Conservation (phyloP, 2,329 filamentous ascomycete genomes). For the Aureobasidium zeae region DNA sequence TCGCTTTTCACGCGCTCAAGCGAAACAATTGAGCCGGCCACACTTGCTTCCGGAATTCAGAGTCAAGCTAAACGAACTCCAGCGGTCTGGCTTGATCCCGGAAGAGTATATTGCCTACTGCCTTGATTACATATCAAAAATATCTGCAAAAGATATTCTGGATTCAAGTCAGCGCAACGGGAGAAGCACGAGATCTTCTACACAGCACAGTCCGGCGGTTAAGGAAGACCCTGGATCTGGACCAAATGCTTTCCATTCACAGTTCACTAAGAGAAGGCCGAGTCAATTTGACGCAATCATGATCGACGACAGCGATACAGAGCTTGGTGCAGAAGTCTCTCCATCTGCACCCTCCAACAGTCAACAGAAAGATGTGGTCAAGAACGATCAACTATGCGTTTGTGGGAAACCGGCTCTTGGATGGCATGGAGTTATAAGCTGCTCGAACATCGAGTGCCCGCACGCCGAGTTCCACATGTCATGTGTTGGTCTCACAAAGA, state of each 20-base stretch:
- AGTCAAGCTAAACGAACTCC: slow-evolving; percentile 28
- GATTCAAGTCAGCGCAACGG: background rate
- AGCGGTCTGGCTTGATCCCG: slow-evolving; percentile 25
- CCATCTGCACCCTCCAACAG: background rate
- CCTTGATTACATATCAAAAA: background rate
- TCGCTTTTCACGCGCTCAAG: slow-evolving; percentile 30
- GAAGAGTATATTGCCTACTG: slow-evolving; percentile 19
- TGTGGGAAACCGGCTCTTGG: slow-evolving; percentile 18
- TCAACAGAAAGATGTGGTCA: background rate
- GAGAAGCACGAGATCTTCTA: background rate
- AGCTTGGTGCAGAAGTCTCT: slow-evolving; percentile 8
- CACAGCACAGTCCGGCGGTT: background rate
- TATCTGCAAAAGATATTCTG: no score
- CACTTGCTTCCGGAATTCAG: slow-evolving; percentile 24
- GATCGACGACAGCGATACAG: slow-evolving; percentile 8
- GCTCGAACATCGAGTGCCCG: slow-evolving; percentile 20
- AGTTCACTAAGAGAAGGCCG: background rate
- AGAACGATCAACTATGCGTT: slow-evolving; percentile 15
- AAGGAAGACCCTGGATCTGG: background rate
- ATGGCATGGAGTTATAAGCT: slow-evolving; percentile 18
- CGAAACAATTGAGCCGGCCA: slow-evolving; percentile 19
- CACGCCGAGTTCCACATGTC: slow-evolving; percentile 21
- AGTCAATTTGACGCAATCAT: background rate
- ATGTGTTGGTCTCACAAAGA: slow-evolving; percentile 21
- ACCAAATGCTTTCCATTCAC: background rate